Evolutionary conservation across 768 basidiomycete genomes (phyloP).

Genomic region (Lentinula edodes): DNA sequence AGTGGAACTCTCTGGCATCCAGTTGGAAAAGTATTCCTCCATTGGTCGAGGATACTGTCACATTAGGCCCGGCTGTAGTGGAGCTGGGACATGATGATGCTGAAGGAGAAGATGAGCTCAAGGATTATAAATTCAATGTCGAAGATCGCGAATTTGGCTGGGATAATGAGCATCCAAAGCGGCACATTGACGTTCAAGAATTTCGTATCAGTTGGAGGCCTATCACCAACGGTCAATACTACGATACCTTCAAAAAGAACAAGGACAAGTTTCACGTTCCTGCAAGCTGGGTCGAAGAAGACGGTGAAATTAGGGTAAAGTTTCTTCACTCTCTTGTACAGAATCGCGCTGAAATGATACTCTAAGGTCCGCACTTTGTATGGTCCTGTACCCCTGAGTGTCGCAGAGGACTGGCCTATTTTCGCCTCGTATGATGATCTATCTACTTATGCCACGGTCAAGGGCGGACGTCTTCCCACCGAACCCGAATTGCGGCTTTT

Average conservation of each 20-base stretch:
- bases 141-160: slow-evolving; percentile 76
- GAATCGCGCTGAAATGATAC: not conserved
- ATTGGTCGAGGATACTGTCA: slow-evolving; percentile 39
- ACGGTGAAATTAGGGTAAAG: slow-evolving; percentile 45
- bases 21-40: slow-evolving; percentile 44
- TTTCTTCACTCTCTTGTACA: not conserved
- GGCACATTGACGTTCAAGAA: slow-evolving; percentile 50
- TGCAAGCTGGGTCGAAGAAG: slow-evolving; percentile 65
- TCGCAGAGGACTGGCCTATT: slow-evolving; percentile 84
- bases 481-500: slow-evolving; percentile 84
- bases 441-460: slow-evolving; percentile 72
- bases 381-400: slow-evolving; percentile 72
- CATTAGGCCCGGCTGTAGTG: slow-evolving; percentile 54
- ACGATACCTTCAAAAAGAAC: slow-evolving; percentile 44
- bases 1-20: slow-evolving; percentile 52
- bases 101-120: slow-evolving; percentile 58
- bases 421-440: slow-evolving; percentile 74
- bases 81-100: slow-evolving; percentile 78
- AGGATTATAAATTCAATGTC: slow-evolving; percentile 28
- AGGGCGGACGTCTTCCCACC: slow-evolving; percentile 92
- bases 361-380: slow-evolving; percentile 77
- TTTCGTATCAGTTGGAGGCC: slow-evolving; percentile 85
- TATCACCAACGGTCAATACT: slow-evolving; percentile 85
- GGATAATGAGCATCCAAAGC: slow-evolving; percentile 87
- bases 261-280: slow-evolving; percentile 45